These are phyloP conservation scores for Arabis alpina DNA, from an alignment of 345 rosid species.

Conservation along the genomic window DNA sequence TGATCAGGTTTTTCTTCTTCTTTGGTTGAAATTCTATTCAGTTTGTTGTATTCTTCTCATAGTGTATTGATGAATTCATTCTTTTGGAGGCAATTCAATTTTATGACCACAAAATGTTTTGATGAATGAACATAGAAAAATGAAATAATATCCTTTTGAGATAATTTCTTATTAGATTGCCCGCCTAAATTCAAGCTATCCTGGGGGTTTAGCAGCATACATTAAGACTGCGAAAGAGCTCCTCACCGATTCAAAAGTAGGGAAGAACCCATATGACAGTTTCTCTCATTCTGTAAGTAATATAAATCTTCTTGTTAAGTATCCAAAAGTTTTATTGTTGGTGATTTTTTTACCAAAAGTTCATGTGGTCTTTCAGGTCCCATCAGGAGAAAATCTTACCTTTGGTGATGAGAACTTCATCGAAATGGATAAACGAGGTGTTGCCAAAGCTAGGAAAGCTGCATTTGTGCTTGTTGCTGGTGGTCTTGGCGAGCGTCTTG, in stretches of 20 bases:
- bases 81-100: too few species aligned
- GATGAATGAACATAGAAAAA: too few species aligned
- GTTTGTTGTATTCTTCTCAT: too few species aligned
- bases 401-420: constrained; percentile 72
- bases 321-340: neutral
- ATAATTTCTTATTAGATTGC: constrained; percentile 58
- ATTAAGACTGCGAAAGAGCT: constrained; percentile 79
- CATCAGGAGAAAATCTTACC: constrained; percentile 76
- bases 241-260: constrained; percentile 82
- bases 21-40: neutral
- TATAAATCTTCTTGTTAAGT: neutral
- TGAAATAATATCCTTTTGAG: too few species aligned
- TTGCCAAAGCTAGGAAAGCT: constrained; percentile 77
- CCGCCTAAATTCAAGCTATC: constrained; percentile 78
- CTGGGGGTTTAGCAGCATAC: constrained; percentile 80
- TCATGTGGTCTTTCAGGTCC: constrained; percentile 55
- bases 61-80: too few species aligned
- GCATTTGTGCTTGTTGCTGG: constrained; percentile 98
- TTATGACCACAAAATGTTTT: too few species aligned
- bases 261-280: constrained; percentile 96
- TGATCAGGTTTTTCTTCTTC: constrained; percentile 58
- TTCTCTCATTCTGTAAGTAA: constrained; percentile 83
- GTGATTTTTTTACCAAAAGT: neutral
- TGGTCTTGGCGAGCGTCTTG: constrained; percentile 98
- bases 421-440: constrained; percentile 73